Percentiles rank a stretch among this genome's conserved stretches.
phyloP scores from a whole-genome alignment of 1,139 yeast genomes.

The Hemisphaericaspora subhashii region DNA sequence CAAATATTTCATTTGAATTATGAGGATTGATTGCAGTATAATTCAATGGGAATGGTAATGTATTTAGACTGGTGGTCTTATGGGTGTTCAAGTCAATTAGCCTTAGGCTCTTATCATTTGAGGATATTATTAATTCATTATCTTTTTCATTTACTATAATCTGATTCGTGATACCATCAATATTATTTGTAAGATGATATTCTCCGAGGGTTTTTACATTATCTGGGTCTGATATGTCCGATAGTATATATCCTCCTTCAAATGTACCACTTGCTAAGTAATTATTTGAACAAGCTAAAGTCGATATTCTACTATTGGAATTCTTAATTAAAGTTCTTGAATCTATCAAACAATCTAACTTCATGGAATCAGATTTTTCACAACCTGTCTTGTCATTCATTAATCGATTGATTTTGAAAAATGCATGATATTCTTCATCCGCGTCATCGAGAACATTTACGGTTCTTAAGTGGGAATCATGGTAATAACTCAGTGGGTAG shows the following conservation, averaged over 20 bases:
- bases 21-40: slow-evolving; percentile 43
- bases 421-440: slow-evolving; percentile 30
- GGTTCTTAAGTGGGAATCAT: slow-evolving; percentile 30
- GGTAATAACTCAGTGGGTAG: slow-evolving; percentile 42
- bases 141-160: slow-evolving; percentile 35
- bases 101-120: slow-evolving; percentile 50
- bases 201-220: slow-evolving; percentile 31
- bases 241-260: slow-evolving; percentile 50
- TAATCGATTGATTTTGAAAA: slow-evolving; percentile 38
- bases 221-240: slow-evolving; percentile 29
- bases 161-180: slow-evolving; percentile 59
- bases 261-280: slow-evolving; percentile 55
- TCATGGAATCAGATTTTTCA: slow-evolving; percentile 27
- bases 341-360: slow-evolving; percentile 39
- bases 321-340: slow-evolving; percentile 31
- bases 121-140: slow-evolving; percentile 37
- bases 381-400: slow-evolving; percentile 24
- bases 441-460: slow-evolving; percentile 17
- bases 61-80: slow-evolving; percentile 11
- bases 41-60: slow-evolving; percentile 52
- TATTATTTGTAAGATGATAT: slow-evolving; percentile 40
- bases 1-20: slow-evolving; percentile 36
- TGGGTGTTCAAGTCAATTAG: slow-evolving; percentile 34
- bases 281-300: slow-evolving; percentile 45
- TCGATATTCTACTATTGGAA: slow-evolving; percentile 46